Base-by-base conservation (phyloP, 148 eudicot species). In the Arbutus unedo region DNA sequence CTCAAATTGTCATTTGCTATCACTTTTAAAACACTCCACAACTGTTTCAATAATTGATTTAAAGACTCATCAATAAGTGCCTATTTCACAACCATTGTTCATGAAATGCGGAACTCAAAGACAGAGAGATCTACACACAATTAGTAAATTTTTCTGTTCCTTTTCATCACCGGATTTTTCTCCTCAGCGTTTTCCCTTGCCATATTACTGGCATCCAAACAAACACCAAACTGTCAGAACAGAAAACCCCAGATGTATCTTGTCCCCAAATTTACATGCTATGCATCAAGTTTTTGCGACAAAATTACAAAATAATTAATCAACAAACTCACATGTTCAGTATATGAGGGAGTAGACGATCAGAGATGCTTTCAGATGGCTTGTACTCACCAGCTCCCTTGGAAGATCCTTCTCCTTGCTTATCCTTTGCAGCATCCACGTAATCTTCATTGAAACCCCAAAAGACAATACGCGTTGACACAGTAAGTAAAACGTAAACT, bases 281-380 rank as follows among this genome's bases (percentile, higher is more conserved):
- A 74, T 74, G 55, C 49, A 18, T 80, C 23, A 67, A 50, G 45
- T 16, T 66, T 16, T n/a, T 10, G n/a, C 41, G 76, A 67, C 3
- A 62, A n/a, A 14, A 9, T 3, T 6, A 18, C n/a, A 5, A 19
- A 51, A 64, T 3, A 79, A 31, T 41, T 64, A 25, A 64, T 64
- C 25, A 64, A 64, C 1, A 23, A 8, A 81, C 86, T 89, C 81
- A 93, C 96, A 93, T 67, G 74, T 90, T 91, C 72, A 93, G 89
- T 77, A 93, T 77, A 60, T 89, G 92, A 21, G 96, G 93, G 48
- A 91, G 72, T 19, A 93, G 82, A 41, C 83, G 62, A 84, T 91
- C 93, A 15, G 89, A 38, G 31, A 85, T 76, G 43, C 80, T 56
- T 38, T 80, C 80, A 13, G 90, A 51, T 74, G 78, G n/a, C 44